Percentiles rank a stretch among this genome's conserved stretches.
These are phyloP conservation scores for Aureobasidium lini DNA, from an alignment of 2,329 filamentous ascomycete genomes.

Conservation along the genomic window DNA sequence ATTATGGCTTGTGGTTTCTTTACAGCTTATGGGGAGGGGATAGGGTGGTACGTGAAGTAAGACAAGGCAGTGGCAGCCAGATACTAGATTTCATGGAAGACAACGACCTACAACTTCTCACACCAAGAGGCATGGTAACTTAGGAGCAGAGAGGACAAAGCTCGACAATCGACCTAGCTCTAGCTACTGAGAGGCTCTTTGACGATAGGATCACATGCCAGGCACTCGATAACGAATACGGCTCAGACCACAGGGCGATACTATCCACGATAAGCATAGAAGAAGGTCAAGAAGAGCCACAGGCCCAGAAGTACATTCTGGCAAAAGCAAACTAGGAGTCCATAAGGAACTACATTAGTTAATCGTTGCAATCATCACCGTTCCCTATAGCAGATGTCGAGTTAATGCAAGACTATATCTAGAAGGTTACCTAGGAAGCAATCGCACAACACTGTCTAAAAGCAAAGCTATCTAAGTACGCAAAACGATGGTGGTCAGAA, in stretches of 20 bases:
- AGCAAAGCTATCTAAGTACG: slow-evolving; percentile 22
- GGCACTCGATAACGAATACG: neutral
- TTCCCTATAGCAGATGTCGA: neutral
- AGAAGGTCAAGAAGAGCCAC: too few species aligned
- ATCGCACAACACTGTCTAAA: slow-evolving; percentile 19
- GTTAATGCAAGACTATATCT: neutral
- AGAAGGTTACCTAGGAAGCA: slow-evolving; percentile 11
- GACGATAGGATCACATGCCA: neutral
- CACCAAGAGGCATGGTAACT: neutral
- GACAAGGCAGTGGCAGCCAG: neutral
- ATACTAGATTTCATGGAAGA: neutral
- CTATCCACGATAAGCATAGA: too few species aligned
- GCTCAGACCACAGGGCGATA: too few species aligned
- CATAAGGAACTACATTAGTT: neutral
- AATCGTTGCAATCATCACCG: neutral
- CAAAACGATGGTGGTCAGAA: slow-evolving; percentile 26
- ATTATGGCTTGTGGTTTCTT: too few species aligned
- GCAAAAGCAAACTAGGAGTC: neutral
- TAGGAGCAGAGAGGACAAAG: neutral
- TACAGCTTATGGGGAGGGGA: too few species aligned
- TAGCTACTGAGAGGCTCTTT: neutral
- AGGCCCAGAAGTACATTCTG: neutral
- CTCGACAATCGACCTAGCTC: neutral
- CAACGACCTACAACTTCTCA: neutral
- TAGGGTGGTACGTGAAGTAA: too few species aligned